These are phyloP conservation scores for Alternaria longipes DNA, from an alignment of 2,329 filamentous ascomycete species.

Conservation along the genomic window DNA sequence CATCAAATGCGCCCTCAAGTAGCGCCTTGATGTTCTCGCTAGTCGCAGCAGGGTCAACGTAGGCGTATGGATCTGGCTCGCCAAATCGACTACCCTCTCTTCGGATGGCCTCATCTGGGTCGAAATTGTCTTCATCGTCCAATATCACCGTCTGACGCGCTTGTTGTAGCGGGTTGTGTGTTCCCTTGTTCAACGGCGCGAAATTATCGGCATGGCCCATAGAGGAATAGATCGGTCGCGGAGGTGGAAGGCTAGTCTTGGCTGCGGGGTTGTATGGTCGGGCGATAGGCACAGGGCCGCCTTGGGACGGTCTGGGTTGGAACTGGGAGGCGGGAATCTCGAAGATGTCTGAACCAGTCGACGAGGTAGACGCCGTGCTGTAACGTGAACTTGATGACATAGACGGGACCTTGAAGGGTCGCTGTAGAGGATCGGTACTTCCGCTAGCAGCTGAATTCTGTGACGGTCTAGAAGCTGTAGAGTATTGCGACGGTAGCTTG, in stretches of 20 bases:
- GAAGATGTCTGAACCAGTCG: conserved; percentile 43
- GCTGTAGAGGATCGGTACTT: conserved; percentile 14
- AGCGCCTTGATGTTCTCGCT: conserved; percentile 80
- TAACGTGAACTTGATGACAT: conserved; percentile 33
- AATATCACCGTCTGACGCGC: conserved; percentile 54
- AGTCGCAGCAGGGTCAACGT: conserved; percentile 76
- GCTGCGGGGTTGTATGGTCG: conserved; percentile 58
- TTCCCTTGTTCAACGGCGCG: conserved; percentile 48
- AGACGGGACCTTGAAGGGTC: conserved; percentile 28
- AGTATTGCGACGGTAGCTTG: conserved; percentile 34
- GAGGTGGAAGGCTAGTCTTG: conserved; percentile 59
- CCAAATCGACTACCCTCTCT: conserved; percentile 61
- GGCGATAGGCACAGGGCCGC: conserved; percentile 55
- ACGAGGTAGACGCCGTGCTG: conserved; percentile 35
- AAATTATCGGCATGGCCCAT: conserved; percentile 53
- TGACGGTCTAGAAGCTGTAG: conserved; percentile 12
- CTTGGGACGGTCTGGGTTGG: conserved; percentile 37
- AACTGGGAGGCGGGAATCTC: conserved; percentile 49
- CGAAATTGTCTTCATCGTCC: conserved; percentile 56
- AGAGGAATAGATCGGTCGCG: conserved; percentile 64
- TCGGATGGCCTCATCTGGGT: conserved; percentile 58
- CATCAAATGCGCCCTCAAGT: conserved; percentile 82
- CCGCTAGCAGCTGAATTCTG: conserved; percentile 8
- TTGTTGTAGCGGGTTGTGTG: conserved; percentile 40
- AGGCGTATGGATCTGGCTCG: conserved; percentile 64